Evolutionary conservation across 2,329 filamentous ascomycete species (phyloP), one percentile per base, ranked within the genome.

Genomic region (Dendryphion nanum): DNA sequence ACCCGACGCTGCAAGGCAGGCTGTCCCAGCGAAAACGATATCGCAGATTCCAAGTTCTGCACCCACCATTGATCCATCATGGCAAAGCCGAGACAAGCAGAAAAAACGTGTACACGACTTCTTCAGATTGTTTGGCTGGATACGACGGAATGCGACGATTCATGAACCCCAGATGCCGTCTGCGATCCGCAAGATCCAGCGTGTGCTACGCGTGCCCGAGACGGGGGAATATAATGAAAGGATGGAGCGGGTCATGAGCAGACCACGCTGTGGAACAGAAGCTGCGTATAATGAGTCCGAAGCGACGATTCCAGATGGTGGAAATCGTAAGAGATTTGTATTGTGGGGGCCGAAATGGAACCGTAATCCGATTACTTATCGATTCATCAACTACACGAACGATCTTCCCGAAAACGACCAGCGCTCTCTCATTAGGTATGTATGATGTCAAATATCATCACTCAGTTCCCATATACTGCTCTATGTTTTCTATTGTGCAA

Each of bases 341-440:
- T 36, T 59, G 3, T 59, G 54, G 55, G 57, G 55, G 10, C 44
- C 55, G 5, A 59, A 55, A 23, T 59, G 57, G 57, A 42, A 53
- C 19, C 50, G 54, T 30, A 46, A 49, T 7, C 37, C 48, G 2
- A 31, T 61, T 20, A 59, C 55, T 1, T 61, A 58, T 43, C 49
- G 47, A 10, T 55, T 59, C 30, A 30, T 51, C 17, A 59, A 49
- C 35, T 59, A 51, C 19, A 53, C 57, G 4, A 35, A 32, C 16
- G 56, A 59, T 29, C 16, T 57, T n/a, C 28, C 51, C 21, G 21
- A 31, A 15, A 42, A 40, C 14, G 41, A 37, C 18, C 57, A 58
- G 35, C 44, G 46, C 32, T 38, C 42, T 8, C 50, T 51, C 18
- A 23, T 61, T 15, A 57, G 51, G 55, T 57, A 26, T 26, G 12